Evolutionary conservation across 2,329 filamentous ascomycete species (phyloP).

Genomic region (Ophiostoma novo-ulmi): DNA sequence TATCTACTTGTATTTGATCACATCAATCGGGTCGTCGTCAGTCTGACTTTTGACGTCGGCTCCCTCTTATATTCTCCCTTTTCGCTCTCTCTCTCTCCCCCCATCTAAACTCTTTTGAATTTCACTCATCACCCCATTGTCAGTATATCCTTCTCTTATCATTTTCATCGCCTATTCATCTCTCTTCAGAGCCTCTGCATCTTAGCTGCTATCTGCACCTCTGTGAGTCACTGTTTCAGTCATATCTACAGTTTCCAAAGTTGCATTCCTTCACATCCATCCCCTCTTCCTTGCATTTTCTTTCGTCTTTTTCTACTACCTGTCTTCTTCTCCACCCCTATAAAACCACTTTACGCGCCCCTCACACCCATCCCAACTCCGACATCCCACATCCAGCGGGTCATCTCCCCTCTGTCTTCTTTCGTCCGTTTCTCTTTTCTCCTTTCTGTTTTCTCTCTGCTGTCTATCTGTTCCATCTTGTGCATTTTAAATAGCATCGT

Average conservation of each 20-base stretch:
- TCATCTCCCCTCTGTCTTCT: conserved; percentile 1
- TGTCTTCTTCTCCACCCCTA: neutral
- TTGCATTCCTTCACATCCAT: neutral
- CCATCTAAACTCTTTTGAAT: neutral
- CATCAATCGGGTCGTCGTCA: neutral
- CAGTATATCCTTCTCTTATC: neutral
- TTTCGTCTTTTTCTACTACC: neutral
- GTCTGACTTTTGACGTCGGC: neutral
- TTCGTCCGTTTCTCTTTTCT: neutral
- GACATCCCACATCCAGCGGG: conserved; percentile 9
- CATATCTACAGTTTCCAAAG: neutral
- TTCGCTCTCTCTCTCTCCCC: neutral
- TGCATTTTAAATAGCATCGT: conserved; percentile 6
- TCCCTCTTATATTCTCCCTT: neutral
- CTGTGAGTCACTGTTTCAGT: neutral
- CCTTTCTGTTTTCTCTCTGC: neutral
- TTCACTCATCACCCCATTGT: neutral
- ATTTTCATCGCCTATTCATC: too few relatives aligned
- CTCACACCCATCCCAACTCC: conserved; percentile 1
- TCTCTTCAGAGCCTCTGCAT: neutral
- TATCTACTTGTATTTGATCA: neutral
- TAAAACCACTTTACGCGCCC: conserved; percentile 15
- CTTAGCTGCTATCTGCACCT: neutral
- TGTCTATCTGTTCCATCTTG: neutral
- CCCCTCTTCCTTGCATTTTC: neutral